Percentiles rank a stretch among this genome's conserved stretches.
Conservation (phyloP, 2,329 filamentous ascomycete species). For the Ilyonectria robusta region DNA sequence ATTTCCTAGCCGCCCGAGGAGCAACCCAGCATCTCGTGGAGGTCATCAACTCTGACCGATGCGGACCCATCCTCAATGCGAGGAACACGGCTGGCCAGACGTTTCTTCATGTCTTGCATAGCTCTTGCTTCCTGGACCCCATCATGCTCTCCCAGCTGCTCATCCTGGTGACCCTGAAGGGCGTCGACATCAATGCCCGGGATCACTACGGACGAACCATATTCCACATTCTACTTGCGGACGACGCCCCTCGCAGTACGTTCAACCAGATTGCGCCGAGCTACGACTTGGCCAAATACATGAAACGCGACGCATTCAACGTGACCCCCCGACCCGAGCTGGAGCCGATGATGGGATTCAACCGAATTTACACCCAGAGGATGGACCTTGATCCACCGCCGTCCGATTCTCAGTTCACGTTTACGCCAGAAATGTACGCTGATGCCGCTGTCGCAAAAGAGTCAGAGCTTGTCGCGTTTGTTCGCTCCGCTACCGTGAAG, state of each 20-base stretch:
- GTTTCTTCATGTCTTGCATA: conserved; percentile 61
- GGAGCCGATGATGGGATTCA: conserved; percentile 23
- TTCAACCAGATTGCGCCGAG: conserved; percentile 45
- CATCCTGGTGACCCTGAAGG: conserved; percentile 28
- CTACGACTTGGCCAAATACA: conserved; percentile 51
- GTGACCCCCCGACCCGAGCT: conserved; percentile 41
- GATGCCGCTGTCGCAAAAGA: conserved; percentile 33
- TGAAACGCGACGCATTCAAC: conserved; percentile 66
- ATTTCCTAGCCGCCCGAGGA: conserved; percentile 59
- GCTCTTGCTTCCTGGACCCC: conserved; percentile 51
- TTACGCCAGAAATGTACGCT: conserved; percentile 15
- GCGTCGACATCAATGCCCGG: conserved; percentile 52
- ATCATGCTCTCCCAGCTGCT: conserved; percentile 49
- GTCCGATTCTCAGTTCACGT: conserved; percentile 14
- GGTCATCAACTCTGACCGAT: conserved; percentile 40
- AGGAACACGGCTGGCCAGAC: conserved; percentile 64
- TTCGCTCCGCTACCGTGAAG: conserved; percentile 33
- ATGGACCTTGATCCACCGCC: conserved; percentile 46
- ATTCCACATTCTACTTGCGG: conserved; percentile 60
- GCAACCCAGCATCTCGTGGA: conserved; percentile 47
- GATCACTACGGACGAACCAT: conserved; percentile 69
- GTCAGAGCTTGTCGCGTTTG: conserved; percentile 41
- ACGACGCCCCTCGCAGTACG: conserved; percentile 51
- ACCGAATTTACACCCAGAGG: conserved; percentile 18
- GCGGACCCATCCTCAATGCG: conserved; percentile 40